Base-by-base conservation (phyloP, 306 rosid species). In the Casuarina equisetifolia region DNA sequence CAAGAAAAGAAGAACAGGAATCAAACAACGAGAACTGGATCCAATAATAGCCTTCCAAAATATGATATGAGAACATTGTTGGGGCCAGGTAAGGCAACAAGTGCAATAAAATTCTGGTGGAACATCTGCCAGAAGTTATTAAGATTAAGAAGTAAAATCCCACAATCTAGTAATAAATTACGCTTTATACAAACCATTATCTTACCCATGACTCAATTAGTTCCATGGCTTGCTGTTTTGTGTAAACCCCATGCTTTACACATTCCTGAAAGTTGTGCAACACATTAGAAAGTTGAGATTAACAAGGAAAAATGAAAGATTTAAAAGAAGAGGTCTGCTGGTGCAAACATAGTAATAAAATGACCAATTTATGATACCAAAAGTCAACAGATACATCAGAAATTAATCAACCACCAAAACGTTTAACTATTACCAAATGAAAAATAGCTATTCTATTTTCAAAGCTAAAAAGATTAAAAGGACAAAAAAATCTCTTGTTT, bases 121-220 rank as follows among this genome's bases (percentile, higher is more conserved):
- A 70, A 63, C 73, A 62, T 74, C 38, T 38, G 68, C 58, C 58
- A 57, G 55, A 67, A 84, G 43, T n/a, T 71, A 71, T 12, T 15
- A 50, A n/a, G 42, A n/a, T 58, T 8, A 77, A 68, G 48, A 2
- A 76, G 19, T 19, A 63, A 57, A 55, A 40, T 46, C 52, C 46
- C 63, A 67, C 73, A 75, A 73, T 20, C 68, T 55, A 46, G n/a
- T 55, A 74, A 55, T 69, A 52, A 70, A 11, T 42, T 8, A 25
- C 35, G 42, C 20, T 66, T 20, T 57, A 83, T n/a, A 78, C 58
- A 46, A 84, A 70, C 64, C 43, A 69, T 78, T 39, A 70, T 40
- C 81, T 19, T 48, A 89, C 97, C 95, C 87, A 87, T 83, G 93
- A 70, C 76, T 90, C 96, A 54, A 94, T 94, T 78, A 78, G 89